Percentiles rank a stretch among this genome's conserved stretches.
phyloP scores from a whole-genome alignment of 2,329 filamentous ascomycete species.

The Xylariaceae sp. region DNA sequence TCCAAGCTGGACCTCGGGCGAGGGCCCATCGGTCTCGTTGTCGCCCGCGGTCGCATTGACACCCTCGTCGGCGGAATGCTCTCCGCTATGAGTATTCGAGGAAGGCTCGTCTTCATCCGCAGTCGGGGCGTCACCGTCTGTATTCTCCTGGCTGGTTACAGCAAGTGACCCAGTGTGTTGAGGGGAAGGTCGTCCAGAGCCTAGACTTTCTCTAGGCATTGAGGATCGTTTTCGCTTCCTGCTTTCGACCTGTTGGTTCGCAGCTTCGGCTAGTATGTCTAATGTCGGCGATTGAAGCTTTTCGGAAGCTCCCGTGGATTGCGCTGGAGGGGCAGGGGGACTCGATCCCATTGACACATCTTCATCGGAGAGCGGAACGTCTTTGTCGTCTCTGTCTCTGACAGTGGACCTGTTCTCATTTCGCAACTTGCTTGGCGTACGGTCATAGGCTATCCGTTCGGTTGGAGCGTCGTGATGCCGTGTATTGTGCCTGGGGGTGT shows the following conservation, averaged over 20 bases:
- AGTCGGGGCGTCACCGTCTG: slow-evolving; percentile 25
- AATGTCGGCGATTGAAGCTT: slow-evolving; percentile 23
- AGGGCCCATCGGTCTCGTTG: slow-evolving; percentile 14
- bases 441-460: slow-evolving; percentile 49
- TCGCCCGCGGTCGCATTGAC: slow-evolving; percentile 14
- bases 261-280: slow-evolving; percentile 24
- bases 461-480: slow-evolving; percentile 55
- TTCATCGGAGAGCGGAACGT: slow-evolving; percentile 27
- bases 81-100: slow-evolving; percentile 21
- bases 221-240: slow-evolving; percentile 29
- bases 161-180: slow-evolving; percentile 21
- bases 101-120: slow-evolving; percentile 28
- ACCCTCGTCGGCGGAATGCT: slow-evolving; percentile 25
- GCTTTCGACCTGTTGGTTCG: slow-evolving; percentile 22
- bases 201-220: slow-evolving; percentile 14
- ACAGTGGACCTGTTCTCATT: slow-evolving; percentile 21
- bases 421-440: slow-evolving; percentile 70
- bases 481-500: slow-evolving; percentile 63
- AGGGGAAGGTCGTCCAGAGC: slow-evolving; percentile 13
- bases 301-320: slow-evolving; percentile 12
- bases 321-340: slow-evolving; percentile 22
- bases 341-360: slow-evolving; percentile 26
- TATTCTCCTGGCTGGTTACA: slow-evolving; percentile 17
- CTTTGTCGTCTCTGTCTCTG: slow-evolving; percentile 30
- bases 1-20: slow-evolving; percentile 16